A percentile compares a stretch with the other conserved stretches of the same genome.
phyloP scores from a whole-genome alignment of 2,329 filamentous ascomycete species.

The Colletotrichum sp. region DNA sequence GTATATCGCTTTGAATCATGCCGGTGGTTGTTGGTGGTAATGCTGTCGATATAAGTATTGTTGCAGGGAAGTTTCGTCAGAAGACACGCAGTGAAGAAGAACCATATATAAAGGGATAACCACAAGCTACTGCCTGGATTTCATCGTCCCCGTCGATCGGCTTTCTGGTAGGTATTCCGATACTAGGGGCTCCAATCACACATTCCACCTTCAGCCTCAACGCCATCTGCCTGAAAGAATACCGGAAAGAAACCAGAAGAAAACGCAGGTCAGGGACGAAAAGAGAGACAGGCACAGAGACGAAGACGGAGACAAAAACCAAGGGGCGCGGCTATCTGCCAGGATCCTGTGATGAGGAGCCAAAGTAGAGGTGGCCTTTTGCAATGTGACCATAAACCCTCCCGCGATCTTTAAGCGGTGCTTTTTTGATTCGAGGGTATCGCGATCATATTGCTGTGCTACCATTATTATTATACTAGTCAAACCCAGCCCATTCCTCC shows the following conservation, averaged over 20 bases:
- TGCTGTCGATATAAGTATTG: too few species aligned
- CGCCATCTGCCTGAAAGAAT: not conserved
- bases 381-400: rapidly evolving
- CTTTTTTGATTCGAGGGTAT: not conserved
- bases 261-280: not conserved
- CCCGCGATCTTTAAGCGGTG: not conserved
- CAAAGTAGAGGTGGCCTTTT: not conserved
- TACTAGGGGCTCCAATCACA: not conserved
- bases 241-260: not conserved
- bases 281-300: not conserved
- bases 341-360: not conserved
- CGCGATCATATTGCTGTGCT: not conserved
- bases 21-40: too few species aligned
- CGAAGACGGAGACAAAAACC: not conserved
- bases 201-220: not conserved
- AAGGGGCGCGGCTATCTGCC: not conserved
- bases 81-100: too few species aligned
- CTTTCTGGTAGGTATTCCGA: not conserved
- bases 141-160: not conserved
- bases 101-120: too few species aligned
- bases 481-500: conserved; percentile 31
- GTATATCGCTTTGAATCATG: too few species aligned
- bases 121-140: too few species aligned
- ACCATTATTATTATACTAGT: conserved; percentile 7
- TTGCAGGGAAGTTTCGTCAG: too few species aligned